Evolutionary conservation across 164 flowering plant species (phyloP).

Genomic region (Vitis cinerea): DNA sequence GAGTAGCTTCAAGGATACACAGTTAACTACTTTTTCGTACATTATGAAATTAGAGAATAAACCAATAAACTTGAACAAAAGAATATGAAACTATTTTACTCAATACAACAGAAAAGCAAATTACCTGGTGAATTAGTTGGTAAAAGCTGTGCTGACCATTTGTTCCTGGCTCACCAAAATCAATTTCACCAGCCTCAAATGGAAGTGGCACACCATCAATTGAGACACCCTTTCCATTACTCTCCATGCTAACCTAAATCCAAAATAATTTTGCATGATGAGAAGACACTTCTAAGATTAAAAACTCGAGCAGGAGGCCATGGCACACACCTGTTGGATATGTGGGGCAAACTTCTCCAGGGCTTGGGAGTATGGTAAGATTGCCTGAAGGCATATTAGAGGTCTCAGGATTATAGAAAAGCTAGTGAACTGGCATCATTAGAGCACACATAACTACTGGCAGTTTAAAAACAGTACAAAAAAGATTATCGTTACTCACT

Average conservation of each 20-base stretch:
- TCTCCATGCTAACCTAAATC: slow-evolving; percentile 96
- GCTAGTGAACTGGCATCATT: neutral
- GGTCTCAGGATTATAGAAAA: neutral
- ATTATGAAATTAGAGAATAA: no score
- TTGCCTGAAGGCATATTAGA: slow-evolving; percentile 58
- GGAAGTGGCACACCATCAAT: slow-evolving; percentile 92
- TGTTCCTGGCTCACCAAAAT: slow-evolving; percentile 99
- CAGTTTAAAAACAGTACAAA: neutral
- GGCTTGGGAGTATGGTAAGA: slow-evolving; percentile 92
- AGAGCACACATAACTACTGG: neutral
- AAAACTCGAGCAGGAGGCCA: neutral
- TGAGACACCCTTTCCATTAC: slow-evolving; percentile 97
- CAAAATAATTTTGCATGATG: neutral
- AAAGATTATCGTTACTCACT: slow-evolving; percentile 44
- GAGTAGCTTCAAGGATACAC: no score
- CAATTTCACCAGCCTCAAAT: slow-evolving; percentile 95
- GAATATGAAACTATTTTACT: no score
- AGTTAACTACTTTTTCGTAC: no score
- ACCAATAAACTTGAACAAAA: no score
- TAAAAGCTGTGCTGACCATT: slow-evolving; percentile 99
- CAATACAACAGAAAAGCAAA: neutral
- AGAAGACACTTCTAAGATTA: neutral
- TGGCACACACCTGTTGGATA: slow-evolving; percentile 72
- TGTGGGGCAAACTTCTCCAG: slow-evolving; percentile 96
- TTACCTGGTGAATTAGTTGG: slow-evolving; percentile 96